Base-by-base conservation (phyloP, 23 red algal genomes). In the Gracilaria domingensis region DNA sequence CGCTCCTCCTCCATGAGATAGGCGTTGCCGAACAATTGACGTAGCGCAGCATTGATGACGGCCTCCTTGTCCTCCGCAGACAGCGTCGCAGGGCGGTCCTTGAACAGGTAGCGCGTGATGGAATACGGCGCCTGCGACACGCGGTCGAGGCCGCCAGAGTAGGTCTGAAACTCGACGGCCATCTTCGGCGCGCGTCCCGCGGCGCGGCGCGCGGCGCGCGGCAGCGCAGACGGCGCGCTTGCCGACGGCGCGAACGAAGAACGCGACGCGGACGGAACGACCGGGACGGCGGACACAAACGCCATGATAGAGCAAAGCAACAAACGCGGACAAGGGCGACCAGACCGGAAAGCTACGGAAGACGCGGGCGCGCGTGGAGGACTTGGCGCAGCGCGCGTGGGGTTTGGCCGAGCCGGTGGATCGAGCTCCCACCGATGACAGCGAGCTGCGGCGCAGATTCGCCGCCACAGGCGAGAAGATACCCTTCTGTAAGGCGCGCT, bases 1-100 rank as follows among this genome's bases (percentile, higher is more conserved):
- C 84, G 88, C 79, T 96, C 94, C 88, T 91, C 94, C 78, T 96
- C 94, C 82, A 96, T 92, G 34, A 96, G 66, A 48, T 96, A 96
- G 2, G 84, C 82, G 28, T 96, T 96, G 36, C 94, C 94, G 44
- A 96, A 91, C 26, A 96, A 44, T n/a, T 93, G 81, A 26, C 91
- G 91, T 0, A 87, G 82, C 25, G 50, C 91, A 32, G 79, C 29
- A 48, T 23, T 29, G 33, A 87, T 80, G 42, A 71, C 83, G 33
- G 39, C 66, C 21, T 93, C 91, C 80, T 93, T 93, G 32, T 93
- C 89, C 80, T 93, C 56, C 12, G 50, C 59, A 3, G 37, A 77
- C 24, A 93, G 79, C n/a, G 48, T 12, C 17, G 32, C 39, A 23
- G 89, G 89, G 9, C 58, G 64, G 50, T 78, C 58, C 79, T 73